Evolutionary conservation across 2,329 filamentous ascomycete genomes (phyloP).

Genomic region (Scytalidium lignicola): DNA sequence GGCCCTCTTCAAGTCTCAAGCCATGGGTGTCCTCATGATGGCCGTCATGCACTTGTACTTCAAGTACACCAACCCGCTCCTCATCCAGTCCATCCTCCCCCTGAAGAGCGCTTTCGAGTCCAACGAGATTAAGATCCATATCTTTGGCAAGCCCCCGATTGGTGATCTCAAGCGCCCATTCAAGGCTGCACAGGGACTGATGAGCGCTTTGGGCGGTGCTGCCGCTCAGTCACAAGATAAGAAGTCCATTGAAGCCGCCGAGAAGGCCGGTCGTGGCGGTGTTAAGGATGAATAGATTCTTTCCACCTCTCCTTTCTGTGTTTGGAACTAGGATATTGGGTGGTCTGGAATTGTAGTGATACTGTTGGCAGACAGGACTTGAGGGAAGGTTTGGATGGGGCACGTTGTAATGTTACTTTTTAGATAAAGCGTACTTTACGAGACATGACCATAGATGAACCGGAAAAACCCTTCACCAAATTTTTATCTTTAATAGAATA

Average conservation of each 20-base stretch:
- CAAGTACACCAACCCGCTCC: constrained; percentile 98
- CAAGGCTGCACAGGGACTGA: constrained; percentile 79
- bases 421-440: not conserved
- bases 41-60: constrained; percentile 97
- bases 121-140: constrained; percentile 93
- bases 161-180: constrained; percentile 95
- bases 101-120: constrained; percentile 92
- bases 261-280: constrained; percentile 68
- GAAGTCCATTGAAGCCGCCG: constrained; percentile 75
- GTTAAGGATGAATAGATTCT: constrained; percentile 61
- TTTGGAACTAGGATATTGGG: not conserved
- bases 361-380: not conserved
- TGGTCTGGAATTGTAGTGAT: not conserved
- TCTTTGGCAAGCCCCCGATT: constrained; percentile 78
- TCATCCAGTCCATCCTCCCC: constrained; percentile 98
- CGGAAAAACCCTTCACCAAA: not conserved
- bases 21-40: constrained; percentile 99
- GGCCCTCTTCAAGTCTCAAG: constrained; percentile 78
- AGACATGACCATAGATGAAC: not conserved
- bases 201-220: constrained; percentile 66
- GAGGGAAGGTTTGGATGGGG: not conserved
- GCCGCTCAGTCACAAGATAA: constrained; percentile 81
- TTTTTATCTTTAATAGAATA: too few relatives aligned
- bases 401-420: not conserved
- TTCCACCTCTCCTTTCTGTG: not conserved